Conservation (phyloP, 1,284 basidiomycete genomes). For the Boletus albobrunnescens region DNA sequence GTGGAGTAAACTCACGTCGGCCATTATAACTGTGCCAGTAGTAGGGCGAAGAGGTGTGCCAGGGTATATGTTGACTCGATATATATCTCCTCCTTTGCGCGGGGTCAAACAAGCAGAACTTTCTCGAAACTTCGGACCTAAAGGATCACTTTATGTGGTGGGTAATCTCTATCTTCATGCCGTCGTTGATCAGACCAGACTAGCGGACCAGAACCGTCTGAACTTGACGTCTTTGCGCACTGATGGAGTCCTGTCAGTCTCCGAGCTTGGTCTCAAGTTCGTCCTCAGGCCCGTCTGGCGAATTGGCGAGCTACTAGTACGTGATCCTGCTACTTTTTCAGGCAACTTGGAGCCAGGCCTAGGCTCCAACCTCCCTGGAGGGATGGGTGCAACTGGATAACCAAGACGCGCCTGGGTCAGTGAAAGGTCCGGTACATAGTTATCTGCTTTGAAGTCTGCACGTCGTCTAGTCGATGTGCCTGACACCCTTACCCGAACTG, state of each 20-base stretch:
- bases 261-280: too few relatives aligned
- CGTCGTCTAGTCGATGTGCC: background rate
- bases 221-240: background rate
- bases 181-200: too few relatives aligned
- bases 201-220: background rate
- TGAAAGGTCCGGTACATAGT: too few relatives aligned
- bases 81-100: constrained; percentile 12
- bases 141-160: background rate
- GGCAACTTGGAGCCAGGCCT: background rate
- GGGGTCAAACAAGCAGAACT: constrained; percentile 16
- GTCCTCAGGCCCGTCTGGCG: too few relatives aligned
- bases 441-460: background rate
- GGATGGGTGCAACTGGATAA: background rate
- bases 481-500: constrained; percentile 2
- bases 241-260: too few relatives aligned
- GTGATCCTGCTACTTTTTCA: background rate
- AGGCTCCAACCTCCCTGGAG: too few relatives aligned
- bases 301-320: background rate
- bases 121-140: constrained; percentile 32
- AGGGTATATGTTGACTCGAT: background rate
- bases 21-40: constrained; percentile 15
- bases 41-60: background rate
- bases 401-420: background rate
- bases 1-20: constrained; percentile 24
- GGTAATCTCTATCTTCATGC: too few relatives aligned